Conservation (phyloP, 2,329 filamentous ascomycete genomes). For the Hortaea sp. region DNA sequence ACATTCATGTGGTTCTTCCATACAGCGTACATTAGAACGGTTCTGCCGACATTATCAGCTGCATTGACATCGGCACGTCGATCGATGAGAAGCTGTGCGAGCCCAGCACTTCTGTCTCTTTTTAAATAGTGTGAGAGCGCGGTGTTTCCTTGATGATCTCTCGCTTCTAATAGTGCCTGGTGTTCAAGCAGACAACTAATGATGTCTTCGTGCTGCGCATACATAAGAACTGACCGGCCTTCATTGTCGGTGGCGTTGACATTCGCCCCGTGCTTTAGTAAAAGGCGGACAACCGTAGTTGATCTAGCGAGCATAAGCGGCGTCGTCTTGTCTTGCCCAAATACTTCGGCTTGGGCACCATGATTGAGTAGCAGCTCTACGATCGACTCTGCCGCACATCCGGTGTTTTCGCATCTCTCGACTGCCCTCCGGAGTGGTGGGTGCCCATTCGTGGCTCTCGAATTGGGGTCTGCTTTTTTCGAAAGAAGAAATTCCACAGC, state of each 20-base stretch:
- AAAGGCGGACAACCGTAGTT: conserved; percentile 17
- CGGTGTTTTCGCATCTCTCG: neutral
- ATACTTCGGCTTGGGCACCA: neutral
- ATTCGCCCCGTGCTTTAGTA: conserved; percentile 26
- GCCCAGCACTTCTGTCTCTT: neutral
- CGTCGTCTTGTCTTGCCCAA: conserved; percentile 34
- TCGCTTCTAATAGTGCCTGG: neutral
- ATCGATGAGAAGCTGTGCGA: conserved; percentile 2
- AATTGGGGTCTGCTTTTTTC: conserved; percentile 2
- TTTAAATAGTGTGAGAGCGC: neutral
- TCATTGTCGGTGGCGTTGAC: conserved; percentile 6
- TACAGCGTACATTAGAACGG: conserved; percentile 18
- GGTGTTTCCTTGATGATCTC: neutral
- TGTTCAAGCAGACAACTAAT: neutral
- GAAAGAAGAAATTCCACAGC: neutral
- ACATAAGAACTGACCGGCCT: conserved; percentile 5
- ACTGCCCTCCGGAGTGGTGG: neutral
- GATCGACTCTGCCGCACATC: neutral
- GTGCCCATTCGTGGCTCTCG: neutral
- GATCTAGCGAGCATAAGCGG: conserved; percentile 22
- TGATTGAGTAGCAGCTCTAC: neutral
- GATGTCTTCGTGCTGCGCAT: neutral
- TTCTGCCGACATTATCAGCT: conserved; percentile 1
- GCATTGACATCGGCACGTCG: conserved; percentile 1
- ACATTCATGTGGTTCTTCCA: conserved; percentile 32